These are phyloP conservation scores for Geoglossum cookeanum DNA, from an alignment of 2,329 filamentous ascomycete species.

Conservation along the genomic window DNA sequence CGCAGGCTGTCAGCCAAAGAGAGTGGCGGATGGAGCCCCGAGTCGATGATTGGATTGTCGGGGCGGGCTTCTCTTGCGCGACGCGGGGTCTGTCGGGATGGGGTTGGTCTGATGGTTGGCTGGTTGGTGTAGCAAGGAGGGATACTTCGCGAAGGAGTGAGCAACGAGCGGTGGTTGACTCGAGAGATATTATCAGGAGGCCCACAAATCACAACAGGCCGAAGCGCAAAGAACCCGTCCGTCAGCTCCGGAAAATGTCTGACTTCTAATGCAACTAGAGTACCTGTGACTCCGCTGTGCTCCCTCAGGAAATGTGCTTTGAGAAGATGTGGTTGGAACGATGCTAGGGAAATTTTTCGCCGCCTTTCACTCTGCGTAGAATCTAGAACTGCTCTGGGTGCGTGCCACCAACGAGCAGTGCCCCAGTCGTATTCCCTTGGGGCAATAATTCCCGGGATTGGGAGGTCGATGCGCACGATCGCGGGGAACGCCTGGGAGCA, in stretches of 20 bases:
- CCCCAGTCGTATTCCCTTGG: neutral
- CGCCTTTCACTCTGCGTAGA: neutral
- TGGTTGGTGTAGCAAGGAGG: neutral
- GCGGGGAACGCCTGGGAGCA: neutral
- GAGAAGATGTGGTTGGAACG: neutral
- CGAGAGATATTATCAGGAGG: neutral
- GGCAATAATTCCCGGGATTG: neutral
- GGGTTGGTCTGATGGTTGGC: neutral
- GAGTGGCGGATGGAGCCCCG: neutral
- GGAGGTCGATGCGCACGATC: neutral
- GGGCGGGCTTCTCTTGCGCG: neutral
- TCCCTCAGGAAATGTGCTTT: neutral
- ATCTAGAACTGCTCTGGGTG: conserved; percentile 1
- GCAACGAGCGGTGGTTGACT: neutral
- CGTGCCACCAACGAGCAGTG: neutral
- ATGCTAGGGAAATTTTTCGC: neutral
- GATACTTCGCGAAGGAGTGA: neutral
- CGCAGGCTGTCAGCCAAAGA: neutral
- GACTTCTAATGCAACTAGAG: conserved; percentile 2
- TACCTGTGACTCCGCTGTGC: neutral
- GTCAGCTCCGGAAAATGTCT: neutral
- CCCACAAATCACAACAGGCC: neutral
- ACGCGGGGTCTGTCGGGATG: neutral
- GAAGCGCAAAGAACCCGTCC: neutral
- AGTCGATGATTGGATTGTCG: neutral